Evolutionary conservation across 2,329 filamentous ascomycete genomes (phyloP), one percentile per base, ranked within the genome.

Genomic region (Colletotrichum somersetense): DNA sequence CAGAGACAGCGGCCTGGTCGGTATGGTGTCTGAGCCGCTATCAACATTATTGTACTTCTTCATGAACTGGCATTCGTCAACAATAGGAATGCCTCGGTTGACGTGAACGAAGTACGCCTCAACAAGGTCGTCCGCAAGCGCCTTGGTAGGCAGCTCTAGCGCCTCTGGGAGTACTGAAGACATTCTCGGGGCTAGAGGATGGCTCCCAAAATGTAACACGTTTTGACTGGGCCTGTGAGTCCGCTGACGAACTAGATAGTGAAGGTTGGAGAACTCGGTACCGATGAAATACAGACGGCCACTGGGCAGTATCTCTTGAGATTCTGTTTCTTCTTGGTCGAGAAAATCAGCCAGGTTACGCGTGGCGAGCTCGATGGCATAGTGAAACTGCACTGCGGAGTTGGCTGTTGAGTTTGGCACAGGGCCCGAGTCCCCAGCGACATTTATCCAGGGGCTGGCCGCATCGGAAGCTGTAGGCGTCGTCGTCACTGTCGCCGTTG

Each of bases 201-300:
- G 76, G 38, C 78, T 81, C 35, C 76, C 76, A 55, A 81, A 83
- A 73, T 84, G 82, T 38, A 80, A 76, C 5, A 79, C 77, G 64
- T 76, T 72, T 35, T 78, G 55, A 23, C 55, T 70, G 26, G 75
- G 66, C 53, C 77, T 74, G 16, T 76, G 72, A 14, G 79, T 78
- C 18, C 71, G 84, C 72, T 88, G 86, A 16, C 85, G 84, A 38
- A 89, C 83, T 53, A 89, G 79, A 74, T 88, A 88, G 66, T 87
- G 87, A 74, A 89, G 82, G 71, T 89, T 89, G 44, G 87, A 89
- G 71, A 87, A 83, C 73, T 88, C 86, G 67, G 86, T 85, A 8
- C 87, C 87, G 56, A 89, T 86, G 74, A 87, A 89, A 67, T 86
- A 87, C 14, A 86, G 83, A 33, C 86, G 83, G 20, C 85, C 84